Evolutionary conservation across 441 rosid species (phyloP).

Genomic region (Arabidopsis lyrata): DNA sequence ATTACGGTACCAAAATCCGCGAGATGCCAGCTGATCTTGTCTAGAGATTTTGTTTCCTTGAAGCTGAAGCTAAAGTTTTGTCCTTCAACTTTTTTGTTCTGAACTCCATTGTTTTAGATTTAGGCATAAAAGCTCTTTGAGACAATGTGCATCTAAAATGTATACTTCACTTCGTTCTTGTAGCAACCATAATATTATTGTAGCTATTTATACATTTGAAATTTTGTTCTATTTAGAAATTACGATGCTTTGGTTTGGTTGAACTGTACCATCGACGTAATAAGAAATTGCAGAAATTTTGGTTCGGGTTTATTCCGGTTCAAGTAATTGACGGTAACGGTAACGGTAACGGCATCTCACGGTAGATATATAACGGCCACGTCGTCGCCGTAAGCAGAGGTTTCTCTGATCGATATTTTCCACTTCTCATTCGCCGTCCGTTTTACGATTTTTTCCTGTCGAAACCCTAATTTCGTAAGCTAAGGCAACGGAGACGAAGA

Average conservation of each 20-base stretch:
- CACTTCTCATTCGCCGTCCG: conserved; percentile 24
- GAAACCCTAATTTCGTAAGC: not conserved
- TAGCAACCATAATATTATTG: not conserved
- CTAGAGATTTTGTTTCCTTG: conserved; percentile 34
- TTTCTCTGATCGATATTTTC: not conserved
- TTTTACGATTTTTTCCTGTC: conserved; percentile 6
- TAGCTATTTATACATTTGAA: not conserved
- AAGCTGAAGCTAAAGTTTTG: conserved; percentile 24
- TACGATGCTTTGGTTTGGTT: not conserved
- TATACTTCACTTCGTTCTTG: not conserved
- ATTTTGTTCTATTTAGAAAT: not conserved
- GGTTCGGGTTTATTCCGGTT: conserved; percentile 27
- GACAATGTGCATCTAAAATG: not conserved
- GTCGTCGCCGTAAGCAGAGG: not conserved
- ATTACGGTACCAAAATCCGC: conserved; percentile 84
- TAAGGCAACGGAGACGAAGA: not conserved
- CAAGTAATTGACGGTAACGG: not conserved
- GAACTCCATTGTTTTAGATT: conserved; percentile 6
- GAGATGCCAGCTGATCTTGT: conserved; percentile 98
- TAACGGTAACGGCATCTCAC: not conserved
- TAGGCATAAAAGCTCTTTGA: not conserved
- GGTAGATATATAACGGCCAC: conserved; percentile 1
- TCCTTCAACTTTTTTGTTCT: not conserved
- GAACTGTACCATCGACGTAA: not conserved
- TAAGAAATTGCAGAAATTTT: not conserved